Base-by-base conservation (phyloP, 2,329 filamentous ascomycete genomes). In the Neofusicoccum kwambonambiense region DNA sequence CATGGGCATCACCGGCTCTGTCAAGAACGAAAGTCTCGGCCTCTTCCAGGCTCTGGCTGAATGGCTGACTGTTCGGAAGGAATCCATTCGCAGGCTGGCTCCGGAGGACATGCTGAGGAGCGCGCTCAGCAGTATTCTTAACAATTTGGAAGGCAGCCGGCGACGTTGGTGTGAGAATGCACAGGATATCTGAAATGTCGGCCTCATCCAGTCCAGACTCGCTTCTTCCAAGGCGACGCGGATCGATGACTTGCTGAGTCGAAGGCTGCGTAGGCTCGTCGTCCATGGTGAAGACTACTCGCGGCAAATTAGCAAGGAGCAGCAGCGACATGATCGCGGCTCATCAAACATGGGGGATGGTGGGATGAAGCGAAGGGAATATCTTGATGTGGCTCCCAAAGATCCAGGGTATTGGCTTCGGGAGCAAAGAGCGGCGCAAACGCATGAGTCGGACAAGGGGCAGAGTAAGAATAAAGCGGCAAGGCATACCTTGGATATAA, bases 171-270 rank as follows among this genome's bases (percentile, higher is more conserved):
- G 96, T 89, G 34, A 98, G 84, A 65, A 97, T 88, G 78, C 93
- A 96, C 69, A 97, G 87, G 70, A 97, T 92, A 78, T 97, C 93
- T 67, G 91, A 87, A 57, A 95, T 86, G 75, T 97, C 93, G 69
- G 91, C 86, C 70, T 93, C 89, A 62, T 86, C 89, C 67, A 97
- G 88, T 64, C 91, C 92, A 45, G 92, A 95, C 74, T 92, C 91
- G 77, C 92, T 90, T 74, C 89, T 84, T 64, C 92, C 92, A 67
- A 91, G 76, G 63, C 92, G 88, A 68, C 92, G 87, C 45, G 92
- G 92, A 75, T 97, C 93, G 69, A 93, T 81, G 72, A 90, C 87
- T 74, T 87, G 88, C 75, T 96, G 93, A 15, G 93, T 96, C 64
- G 89, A 88, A 66, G 81, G 82, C 68, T 87, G 85, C 9, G 86